Evolutionary conservation across 2,329 filamentous ascomycete genomes (phyloP).

Genomic region (Colletotrichum theobromicola): DNA sequence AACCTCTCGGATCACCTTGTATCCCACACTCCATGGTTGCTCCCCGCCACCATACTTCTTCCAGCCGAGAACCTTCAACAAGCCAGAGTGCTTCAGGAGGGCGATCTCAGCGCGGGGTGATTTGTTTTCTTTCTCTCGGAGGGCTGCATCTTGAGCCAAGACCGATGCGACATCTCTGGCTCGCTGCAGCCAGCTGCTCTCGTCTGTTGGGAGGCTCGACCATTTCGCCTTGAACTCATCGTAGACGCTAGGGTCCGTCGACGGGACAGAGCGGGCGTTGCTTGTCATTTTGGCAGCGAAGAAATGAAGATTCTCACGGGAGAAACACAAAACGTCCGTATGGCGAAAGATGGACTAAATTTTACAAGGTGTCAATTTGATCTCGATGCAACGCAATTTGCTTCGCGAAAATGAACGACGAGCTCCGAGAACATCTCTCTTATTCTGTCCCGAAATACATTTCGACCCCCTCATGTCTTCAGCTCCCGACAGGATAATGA

Average conservation of each 20-base stretch:
- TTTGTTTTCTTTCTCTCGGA: conserved; percentile 42
- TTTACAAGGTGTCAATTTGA: neutral
- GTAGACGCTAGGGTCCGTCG: conserved; percentile 42
- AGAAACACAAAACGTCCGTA: neutral
- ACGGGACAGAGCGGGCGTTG: conserved; percentile 14
- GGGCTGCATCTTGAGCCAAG: conserved; percentile 36
- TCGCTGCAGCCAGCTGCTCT: conserved; percentile 41
- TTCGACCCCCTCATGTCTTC: neutral
- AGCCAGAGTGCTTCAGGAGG: conserved; percentile 45
- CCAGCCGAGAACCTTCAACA: conserved; percentile 43
- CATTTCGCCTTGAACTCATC: conserved; percentile 39
- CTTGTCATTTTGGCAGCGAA: neutral
- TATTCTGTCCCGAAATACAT: neutral
- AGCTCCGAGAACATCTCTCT: neutral
- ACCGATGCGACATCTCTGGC: conserved; percentile 42
- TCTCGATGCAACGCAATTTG: accelerated
- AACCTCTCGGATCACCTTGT: conserved; percentile 65
- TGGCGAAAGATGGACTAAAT: neutral
- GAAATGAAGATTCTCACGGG: neutral
- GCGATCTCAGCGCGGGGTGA: conserved; percentile 44
- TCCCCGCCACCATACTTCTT: conserved; percentile 48
- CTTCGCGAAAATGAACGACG: accelerated
- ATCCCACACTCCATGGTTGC: conserved; percentile 55
- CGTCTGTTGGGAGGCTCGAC: conserved; percentile 34
- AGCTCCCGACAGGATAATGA: neutral